Evolutionary conservation across 805 yeast species (phyloP).

Genomic region (Kluyveromyces starmeri): DNA sequence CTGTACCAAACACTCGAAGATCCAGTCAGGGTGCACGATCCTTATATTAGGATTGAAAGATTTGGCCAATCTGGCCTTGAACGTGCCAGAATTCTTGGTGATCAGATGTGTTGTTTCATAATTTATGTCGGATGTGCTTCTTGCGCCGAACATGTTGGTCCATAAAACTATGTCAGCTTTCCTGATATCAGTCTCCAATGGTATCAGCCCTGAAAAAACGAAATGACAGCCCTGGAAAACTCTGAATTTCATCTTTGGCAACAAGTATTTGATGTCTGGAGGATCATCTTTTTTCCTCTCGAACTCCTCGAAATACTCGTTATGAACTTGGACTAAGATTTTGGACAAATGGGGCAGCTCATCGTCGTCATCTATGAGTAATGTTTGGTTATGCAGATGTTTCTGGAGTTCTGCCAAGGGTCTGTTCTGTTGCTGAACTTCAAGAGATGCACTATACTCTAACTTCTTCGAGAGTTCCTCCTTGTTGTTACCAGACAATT

Average conservation of each 20-base stretch:
- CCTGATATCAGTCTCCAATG: constrained; percentile 64
- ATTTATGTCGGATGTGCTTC: constrained; percentile 61
- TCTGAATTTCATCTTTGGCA: constrained; percentile 62
- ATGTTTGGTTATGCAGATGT: constrained; percentile 44
- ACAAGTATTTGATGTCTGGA: constrained; percentile 61
- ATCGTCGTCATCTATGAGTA: constrained; percentile 70
- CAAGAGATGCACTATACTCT: constrained; percentile 61
- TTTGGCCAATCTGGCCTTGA: constrained; percentile 75
- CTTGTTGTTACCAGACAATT: constrained; percentile 41
- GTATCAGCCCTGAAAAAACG: constrained; percentile 83
- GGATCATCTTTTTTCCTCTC: constrained; percentile 36
- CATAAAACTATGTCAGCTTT: constrained; percentile 83
- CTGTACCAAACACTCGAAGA: constrained; percentile 70
- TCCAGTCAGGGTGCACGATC: constrained; percentile 89
- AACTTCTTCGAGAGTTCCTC: constrained; percentile 48
- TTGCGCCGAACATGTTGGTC: constrained; percentile 89
- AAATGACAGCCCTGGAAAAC: constrained; percentile 64
- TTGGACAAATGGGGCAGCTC: constrained; percentile 59
- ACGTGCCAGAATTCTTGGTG: constrained; percentile 71
- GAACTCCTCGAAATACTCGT: constrained; percentile 48
- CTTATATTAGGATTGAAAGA: constrained; percentile 51
- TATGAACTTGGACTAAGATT: constrained; percentile 57
- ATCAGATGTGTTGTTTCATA: constrained; percentile 81
- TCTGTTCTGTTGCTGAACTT: constrained; percentile 71
- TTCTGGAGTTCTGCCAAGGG: constrained; percentile 80